Evolutionary conservation across 805 yeast species (phyloP).

Genomic region (Wickerhamomyces alni): DNA sequence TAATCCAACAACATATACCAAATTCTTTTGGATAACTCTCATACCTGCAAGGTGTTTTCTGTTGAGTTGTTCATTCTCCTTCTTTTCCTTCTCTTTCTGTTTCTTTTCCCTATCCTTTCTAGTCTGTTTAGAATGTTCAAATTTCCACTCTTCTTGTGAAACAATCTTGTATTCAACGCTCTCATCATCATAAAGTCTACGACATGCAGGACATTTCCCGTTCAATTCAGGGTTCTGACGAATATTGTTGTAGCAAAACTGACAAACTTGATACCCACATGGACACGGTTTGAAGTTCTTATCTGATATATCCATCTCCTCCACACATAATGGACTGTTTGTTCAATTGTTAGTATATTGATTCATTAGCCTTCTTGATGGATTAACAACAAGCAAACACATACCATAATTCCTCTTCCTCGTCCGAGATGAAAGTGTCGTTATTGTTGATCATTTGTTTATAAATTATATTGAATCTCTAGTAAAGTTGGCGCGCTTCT

Average conservation of each 20-base stretch:
- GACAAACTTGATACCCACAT: conserved; percentile 97
- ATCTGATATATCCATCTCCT: conserved; percentile 95
- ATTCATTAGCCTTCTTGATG: no score
- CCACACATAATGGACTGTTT: conserved; percentile 87
- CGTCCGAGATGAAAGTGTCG: conserved; percentile 67
- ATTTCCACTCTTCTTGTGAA: conserved; percentile 77
- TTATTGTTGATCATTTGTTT: conserved; percentile 23
- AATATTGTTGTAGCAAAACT: conserved; percentile 95
- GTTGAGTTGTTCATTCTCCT: conserved; percentile 74
- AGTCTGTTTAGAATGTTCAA: conserved; percentile 74
- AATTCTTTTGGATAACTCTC: conserved; percentile 96
- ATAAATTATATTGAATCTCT: background rate
- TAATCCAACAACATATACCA: conserved; percentile 93
- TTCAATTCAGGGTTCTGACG: conserved; percentile 92
- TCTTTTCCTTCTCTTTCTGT: conserved; percentile 85
- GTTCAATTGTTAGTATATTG: conserved; percentile 5
- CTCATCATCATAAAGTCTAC: conserved; percentile 90
- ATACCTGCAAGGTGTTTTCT: conserved; percentile 93
- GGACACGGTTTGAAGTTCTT: conserved; percentile 99
- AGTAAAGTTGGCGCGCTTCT: background rate
- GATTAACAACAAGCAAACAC: no score
- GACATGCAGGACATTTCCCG: conserved; percentile 97
- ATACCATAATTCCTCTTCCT: conserved; percentile 70
- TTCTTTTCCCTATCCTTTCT: conserved; percentile 78
- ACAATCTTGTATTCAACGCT: conserved; percentile 81